These are phyloP conservation scores for Zygoascus hellenicus DNA, from an alignment of 1,139 yeast species.

Conservation along the genomic window DNA sequence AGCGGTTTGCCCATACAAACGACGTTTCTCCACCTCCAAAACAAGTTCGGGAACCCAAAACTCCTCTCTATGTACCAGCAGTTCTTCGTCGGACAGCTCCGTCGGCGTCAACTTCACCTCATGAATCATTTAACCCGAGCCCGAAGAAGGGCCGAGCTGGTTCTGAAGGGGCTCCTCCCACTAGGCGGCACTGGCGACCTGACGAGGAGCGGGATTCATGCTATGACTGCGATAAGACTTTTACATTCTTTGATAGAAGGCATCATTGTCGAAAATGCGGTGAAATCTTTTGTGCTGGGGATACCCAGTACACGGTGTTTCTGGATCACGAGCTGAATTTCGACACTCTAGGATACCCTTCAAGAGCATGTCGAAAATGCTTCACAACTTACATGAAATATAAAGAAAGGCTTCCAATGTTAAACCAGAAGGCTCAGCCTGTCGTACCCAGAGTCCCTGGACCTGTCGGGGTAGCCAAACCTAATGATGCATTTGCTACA, in stretches of 20 bases:
- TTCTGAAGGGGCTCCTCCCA: slow-evolving; percentile 32
- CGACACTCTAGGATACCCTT: slow-evolving; percentile 66
- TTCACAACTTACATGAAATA: slow-evolving; percentile 45
- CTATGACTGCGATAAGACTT: slow-evolving; percentile 48
- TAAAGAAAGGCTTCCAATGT: slow-evolving; percentile 2
- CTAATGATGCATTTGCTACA: not conserved
- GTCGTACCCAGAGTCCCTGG: not conserved
- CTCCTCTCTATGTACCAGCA: slow-evolving; percentile 87
- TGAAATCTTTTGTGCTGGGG: slow-evolving; percentile 76
- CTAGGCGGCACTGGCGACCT: slow-evolving; percentile 76
- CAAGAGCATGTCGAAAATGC: slow-evolving; percentile 76
- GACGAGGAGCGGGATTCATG: slow-evolving; percentile 62
- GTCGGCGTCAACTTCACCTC: slow-evolving; percentile 1
- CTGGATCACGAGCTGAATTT: slow-evolving; percentile 70
- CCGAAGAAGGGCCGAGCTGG: slow-evolving; percentile 1
- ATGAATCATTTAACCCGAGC: slow-evolving; percentile 3
- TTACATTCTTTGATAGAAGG: slow-evolving; percentile 60
- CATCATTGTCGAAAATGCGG: slow-evolving; percentile 97
- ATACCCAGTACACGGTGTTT: slow-evolving; percentile 42
- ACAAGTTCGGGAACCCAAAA: slow-evolving; percentile 48
- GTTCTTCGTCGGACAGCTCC: slow-evolving; percentile 55
- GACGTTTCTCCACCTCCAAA: slow-evolving; percentile 10
- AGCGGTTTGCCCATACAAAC: not conserved
- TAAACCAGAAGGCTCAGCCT: slow-evolving; percentile 10
- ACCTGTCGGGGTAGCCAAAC: not conserved